Conservation (phyloP, 2,329 filamentous ascomycete species). For the Apiospora arundinis region DNA sequence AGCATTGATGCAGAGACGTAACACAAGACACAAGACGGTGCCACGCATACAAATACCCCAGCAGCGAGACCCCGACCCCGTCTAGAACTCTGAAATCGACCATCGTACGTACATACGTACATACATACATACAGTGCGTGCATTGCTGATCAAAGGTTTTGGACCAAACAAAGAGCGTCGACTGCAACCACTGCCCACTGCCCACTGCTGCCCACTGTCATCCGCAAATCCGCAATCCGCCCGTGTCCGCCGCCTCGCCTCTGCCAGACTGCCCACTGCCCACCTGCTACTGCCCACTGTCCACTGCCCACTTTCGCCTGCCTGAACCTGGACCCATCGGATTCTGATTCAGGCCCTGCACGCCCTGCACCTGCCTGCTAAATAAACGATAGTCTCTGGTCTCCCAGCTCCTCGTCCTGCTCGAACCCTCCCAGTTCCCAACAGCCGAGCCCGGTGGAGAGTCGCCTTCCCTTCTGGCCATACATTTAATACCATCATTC, state of each 20-base stretch:
- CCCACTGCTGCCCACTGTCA: not conserved
- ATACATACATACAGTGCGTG: slow-evolving; percentile 9
- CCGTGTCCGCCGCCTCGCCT: not conserved
- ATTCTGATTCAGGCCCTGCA: not conserved
- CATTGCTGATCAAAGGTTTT: not conserved
- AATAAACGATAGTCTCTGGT: slow-evolving; percentile 6
- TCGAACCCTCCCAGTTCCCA: slow-evolving; percentile 11
- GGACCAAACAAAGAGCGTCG: not conserved
- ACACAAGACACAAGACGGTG: not conserved
- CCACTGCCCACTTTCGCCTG: slow-evolving; percentile 9
- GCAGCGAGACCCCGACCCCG: not conserved
- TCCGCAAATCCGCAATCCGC: slow-evolving; percentile 11
- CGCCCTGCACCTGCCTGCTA: not conserved
- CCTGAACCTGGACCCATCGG: not conserved
- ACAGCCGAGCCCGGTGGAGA: slow-evolving; percentile 12
- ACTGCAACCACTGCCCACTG: not conserved
- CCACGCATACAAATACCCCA: not conserved
- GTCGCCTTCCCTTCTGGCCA: slow-evolving; percentile 5
- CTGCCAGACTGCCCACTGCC: not conserved
- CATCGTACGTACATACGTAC: not conserved
- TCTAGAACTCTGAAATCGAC: not conserved
- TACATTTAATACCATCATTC: slow-evolving; percentile 12
- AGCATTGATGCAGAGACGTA: not conserved
- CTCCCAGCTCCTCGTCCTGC: not conserved
- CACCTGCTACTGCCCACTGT: no score